Base-by-base conservation (phyloP, 371 early-diverging fungal genomes). In the Sporodiniella umbellata region DNA sequence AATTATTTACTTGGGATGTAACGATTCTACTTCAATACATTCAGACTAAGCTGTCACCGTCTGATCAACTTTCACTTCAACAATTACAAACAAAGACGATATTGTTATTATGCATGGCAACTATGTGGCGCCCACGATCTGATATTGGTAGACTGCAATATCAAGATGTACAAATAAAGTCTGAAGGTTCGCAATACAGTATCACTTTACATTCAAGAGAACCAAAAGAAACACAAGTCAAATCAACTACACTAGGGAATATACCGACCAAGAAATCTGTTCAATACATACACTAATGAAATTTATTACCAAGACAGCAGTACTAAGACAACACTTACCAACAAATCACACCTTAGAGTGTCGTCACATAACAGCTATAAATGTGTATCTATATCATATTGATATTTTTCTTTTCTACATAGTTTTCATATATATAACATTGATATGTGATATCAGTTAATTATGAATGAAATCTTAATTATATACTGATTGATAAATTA, bases 101-200 rank as follows among this genome's bases (percentile, higher is more conserved):
- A 15, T 0, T 45, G 10, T 24, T 56, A 4, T 4, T 56, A 0
- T 44, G 50, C 31, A 33, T 56, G 12, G 35, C 37, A 10, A 48
- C 59, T 6, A 52, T 64, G 55, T 58, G 59, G 56, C 35, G 54
- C 17, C 58, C 52, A 39, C 15, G 56, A 17, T 55, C 53, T 2
- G 64, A 58, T 40, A 49, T 49, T 21, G 49, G 49, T 12, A 3
- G 18, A 24, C 30, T 49, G 40, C 49, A 40, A 40, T 38, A 40
- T 25, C 15, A 17, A 11, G 30, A 40, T 31, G 15, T 50, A 10
- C 3, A 0, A 3, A 31, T 30, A 4, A 30, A n/a, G n/a, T n/a
- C 3, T 11, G 19, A 45, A 31, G 45, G 31, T 14, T 1, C 7
- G 12, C 31, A 31, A 14, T 17, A 31, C 14, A 7, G 26, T 18